Base-by-base conservation (phyloP, 345 rosid genomes). In the Corchorus olitorius region DNA sequence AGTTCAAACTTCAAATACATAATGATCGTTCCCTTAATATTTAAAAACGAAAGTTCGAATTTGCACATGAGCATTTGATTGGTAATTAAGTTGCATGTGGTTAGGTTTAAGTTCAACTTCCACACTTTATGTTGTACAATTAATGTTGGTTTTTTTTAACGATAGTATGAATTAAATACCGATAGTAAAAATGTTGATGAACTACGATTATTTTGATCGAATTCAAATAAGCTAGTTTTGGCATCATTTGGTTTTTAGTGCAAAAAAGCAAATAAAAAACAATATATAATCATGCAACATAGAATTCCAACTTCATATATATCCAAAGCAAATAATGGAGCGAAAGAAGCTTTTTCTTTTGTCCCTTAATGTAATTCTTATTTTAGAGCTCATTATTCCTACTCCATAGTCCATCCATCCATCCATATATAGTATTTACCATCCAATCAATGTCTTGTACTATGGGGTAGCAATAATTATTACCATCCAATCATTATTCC, bases 381-480 rank as follows among this genome's bases (percentile, higher is more conserved):
- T 66, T 54, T 45, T 66, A 20, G 34, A 46, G 8, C 71, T 66
- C 71, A 66, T 66, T 46, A 66, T 45, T 48, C 39, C 56, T 22
- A 20, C 17, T 0, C 2, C n/a, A 10, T 15, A 3, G 27, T 9
- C 37, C 65, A 27, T 34, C 39, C 55, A 66, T 9, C 37, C 65
- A 27, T 34, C 39, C 55, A 66, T 19, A 45, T 27, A 27, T 27
- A 27, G 27, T 27, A 27, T 27, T 27, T 27, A 27, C 1, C 27
- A 46, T 13, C 56, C 56, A n/a, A 48, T 46, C 39, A 48, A 46
- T 67, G 39, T 41, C 69, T 41, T 35, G 69, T 65, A 65, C 6
- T 11, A 41, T 65, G 33, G 49, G 69, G 33, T n/a, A n/a, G n/a
- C n/a, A n/a, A n/a, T n/a, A n/a, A n/a, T n/a, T n/a, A n/a, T n/a